Conservation (phyloP, 2,329 filamentous ascomycete genomes). For the Aspergillus vadensis region DNA sequence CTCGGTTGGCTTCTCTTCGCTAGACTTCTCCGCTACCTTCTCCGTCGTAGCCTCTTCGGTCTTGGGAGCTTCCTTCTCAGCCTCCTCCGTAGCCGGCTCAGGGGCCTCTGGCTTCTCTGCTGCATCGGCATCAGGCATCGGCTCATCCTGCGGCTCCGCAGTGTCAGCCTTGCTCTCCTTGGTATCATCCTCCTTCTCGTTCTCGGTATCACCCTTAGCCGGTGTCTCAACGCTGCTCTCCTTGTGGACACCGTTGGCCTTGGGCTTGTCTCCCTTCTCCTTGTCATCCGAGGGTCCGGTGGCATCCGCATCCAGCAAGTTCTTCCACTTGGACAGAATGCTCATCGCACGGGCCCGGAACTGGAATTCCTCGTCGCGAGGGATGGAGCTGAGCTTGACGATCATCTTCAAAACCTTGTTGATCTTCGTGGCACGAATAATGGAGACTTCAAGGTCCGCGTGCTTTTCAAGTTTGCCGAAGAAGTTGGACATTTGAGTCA, state of each 20-base stretch:
- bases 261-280: slow-evolving; percentile 48
- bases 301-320: slow-evolving; percentile 67
- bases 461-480: slow-evolving; percentile 75
- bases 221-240: slow-evolving; percentile 37
- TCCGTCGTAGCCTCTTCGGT: slow-evolving; percentile 34
- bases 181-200: slow-evolving; percentile 38
- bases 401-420: slow-evolving; percentile 98
- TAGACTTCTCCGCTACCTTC: slow-evolving; percentile 28
- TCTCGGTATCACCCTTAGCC: slow-evolving; percentile 33
- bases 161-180: slow-evolving; percentile 38
- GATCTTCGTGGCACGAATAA: slow-evolving; percentile 92
- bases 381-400: slow-evolving; percentile 81
- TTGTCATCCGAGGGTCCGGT: slow-evolving; percentile 40
- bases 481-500: slow-evolving; percentile 48
- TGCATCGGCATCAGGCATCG: slow-evolving; percentile 42
- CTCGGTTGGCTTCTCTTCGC: slow-evolving; percentile 31
- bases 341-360: slow-evolving; percentile 83
- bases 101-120: slow-evolving; percentile 37
- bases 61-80: slow-evolving; percentile 24
- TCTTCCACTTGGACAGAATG: slow-evolving; percentile 87
- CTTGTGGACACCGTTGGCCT: slow-evolving; percentile 46
- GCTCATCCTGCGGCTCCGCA: slow-evolving; percentile 36
- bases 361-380: slow-evolving; percentile 81
- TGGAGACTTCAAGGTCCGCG: slow-evolving; percentile 79
- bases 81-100: slow-evolving; percentile 25